Conservation (phyloP, 1,284 basidiomycete genomes). For the Thelephora terrestris region DNA sequence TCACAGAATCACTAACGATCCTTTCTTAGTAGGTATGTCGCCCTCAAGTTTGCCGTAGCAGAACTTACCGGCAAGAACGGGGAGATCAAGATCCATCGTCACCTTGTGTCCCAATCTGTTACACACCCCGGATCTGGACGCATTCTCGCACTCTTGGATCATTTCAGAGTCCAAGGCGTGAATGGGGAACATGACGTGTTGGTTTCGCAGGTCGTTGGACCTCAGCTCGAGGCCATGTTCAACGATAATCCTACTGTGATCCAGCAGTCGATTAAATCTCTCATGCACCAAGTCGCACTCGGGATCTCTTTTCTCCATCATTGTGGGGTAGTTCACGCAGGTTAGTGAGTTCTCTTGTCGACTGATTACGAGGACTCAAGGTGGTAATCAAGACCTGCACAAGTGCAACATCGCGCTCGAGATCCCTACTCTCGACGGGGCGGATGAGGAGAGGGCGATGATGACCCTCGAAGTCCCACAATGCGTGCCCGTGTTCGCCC, state of each 20-base stretch:
- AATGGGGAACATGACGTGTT: constrained; percentile 78
- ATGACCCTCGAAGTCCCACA: not conserved
- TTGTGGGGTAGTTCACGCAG: constrained; percentile 26
- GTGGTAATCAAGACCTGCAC: not conserved
- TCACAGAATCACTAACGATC: too few relatives aligned
- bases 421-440: not conserved
- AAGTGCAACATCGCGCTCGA: not conserved
- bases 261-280: constrained; percentile 18
- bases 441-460: too few relatives aligned
- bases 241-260: constrained; percentile 21
- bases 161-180: constrained; percentile 92
- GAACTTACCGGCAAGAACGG: constrained; percentile 96
- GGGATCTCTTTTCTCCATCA: constrained; percentile 22
- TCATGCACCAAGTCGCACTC: constrained; percentile 20
- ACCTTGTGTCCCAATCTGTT: constrained; percentile 68
- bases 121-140: constrained; percentile 69
- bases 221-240: constrained; percentile 22
- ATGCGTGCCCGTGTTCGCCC: not conserved
- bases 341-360: constrained; percentile 10
- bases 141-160: constrained; percentile 94
- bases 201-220: constrained; percentile 24
- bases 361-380: not conserved
- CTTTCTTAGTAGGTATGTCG: constrained; percentile 71
- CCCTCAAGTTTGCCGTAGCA: constrained; percentile 98
- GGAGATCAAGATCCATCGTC: constrained; percentile 96